Percentiles rank a stretch among this genome's conserved stretches.
These are phyloP conservation scores for Hortaea sp. DNA, from an alignment of 2,329 filamentous ascomycete genomes.

Conservation along the genomic window DNA sequence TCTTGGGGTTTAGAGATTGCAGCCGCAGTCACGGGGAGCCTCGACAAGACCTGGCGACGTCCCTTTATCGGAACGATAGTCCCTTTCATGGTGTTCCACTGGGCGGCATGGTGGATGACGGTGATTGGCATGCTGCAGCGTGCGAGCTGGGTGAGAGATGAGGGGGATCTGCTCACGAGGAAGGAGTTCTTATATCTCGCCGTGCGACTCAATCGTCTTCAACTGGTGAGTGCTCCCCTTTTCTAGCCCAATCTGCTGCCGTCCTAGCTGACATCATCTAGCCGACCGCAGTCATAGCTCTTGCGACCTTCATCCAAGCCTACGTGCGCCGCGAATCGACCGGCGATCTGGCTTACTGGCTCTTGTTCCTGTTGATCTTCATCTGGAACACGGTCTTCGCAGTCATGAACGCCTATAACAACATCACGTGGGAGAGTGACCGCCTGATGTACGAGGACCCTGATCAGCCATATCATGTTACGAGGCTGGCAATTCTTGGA, in stretches of 20 bases:
- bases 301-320: constrained; percentile 23
- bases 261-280: constrained; percentile 6
- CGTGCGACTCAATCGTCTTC: constrained; percentile 21
- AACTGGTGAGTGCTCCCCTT: constrained; percentile 16
- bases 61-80: constrained; percentile 18
- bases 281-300: constrained; percentile 22
- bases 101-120: constrained; percentile 25
- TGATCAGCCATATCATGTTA: constrained; percentile 16
- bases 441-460: constrained; percentile 22
- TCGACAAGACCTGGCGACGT: constrained; percentile 9
- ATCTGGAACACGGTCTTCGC: constrained; percentile 25
- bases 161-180: constrained; percentile 21
- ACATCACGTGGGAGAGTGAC: constrained; percentile 24
- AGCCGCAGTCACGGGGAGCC: constrained; percentile 16
- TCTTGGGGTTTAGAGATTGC: constrained; percentile 20
- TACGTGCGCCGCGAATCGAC: constrained; percentile 18
- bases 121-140: constrained; percentile 23
- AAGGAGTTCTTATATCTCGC: constrained; percentile 23
- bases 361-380: constrained; percentile 26
- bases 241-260: not conserved
- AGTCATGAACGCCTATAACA: constrained; percentile 29
- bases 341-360: constrained; percentile 23
- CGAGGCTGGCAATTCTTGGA: constrained; percentile 19
- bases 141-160: constrained; percentile 25
- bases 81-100: constrained; percentile 19